phyloP scores from a whole-genome alignment of 2,329 filamentous ascomycete genomes.

The Fusarium siculi region DNA sequence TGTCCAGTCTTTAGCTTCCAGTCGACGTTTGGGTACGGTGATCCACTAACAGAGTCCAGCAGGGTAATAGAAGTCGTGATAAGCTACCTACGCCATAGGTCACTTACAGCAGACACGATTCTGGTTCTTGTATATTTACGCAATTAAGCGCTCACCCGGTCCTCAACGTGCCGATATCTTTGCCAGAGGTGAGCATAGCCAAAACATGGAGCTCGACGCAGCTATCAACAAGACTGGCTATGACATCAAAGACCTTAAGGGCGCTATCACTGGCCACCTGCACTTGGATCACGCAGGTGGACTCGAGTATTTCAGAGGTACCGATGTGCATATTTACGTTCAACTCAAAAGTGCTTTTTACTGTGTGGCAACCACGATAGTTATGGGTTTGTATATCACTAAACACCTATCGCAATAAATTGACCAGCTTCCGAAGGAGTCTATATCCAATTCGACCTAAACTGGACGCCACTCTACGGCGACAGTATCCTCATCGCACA shows the following conservation, averaged over 20 bases:
- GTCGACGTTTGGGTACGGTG: too few species aligned
- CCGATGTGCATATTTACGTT: background rate
- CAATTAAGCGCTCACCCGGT: too few species aligned
- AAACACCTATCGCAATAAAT: rapidly evolving
- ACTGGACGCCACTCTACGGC: background rate
- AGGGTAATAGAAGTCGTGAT: too few species aligned
- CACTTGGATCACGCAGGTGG: background rate
- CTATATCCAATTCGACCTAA: background rate
- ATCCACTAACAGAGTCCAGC: too few species aligned
- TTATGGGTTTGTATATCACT: background rate
- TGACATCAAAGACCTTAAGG: background rate
- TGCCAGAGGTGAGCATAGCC: background rate
- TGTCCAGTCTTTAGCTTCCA: too few species aligned
- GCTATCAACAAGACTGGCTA: background rate
- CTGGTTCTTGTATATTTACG: too few species aligned
- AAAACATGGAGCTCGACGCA: background rate
- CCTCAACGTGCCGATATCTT: background rate
- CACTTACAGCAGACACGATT: too few species aligned
- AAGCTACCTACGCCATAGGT: too few species aligned
- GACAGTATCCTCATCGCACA: background rate
- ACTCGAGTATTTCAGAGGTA: background rate
- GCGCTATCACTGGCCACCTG: background rate
- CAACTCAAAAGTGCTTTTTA: background rate
- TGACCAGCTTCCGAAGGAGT: background rate
- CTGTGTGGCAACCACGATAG: background rate